Conservation (phyloP, 495 filamentous ascomycete genomes). For the Penicillium coffeae region DNA sequence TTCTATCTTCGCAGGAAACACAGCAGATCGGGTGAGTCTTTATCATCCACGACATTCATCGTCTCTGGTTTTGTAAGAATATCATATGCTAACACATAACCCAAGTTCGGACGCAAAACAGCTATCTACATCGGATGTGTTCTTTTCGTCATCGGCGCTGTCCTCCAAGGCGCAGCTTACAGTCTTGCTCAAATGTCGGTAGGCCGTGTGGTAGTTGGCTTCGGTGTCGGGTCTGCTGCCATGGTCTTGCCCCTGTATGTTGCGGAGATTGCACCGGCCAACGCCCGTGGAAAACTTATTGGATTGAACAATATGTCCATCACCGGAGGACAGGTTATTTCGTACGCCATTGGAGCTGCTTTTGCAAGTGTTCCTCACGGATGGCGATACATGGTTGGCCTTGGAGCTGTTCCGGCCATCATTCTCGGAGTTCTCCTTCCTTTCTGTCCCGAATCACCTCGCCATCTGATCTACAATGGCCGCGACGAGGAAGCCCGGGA, state of each 20-base stretch:
- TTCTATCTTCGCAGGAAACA: constrained; percentile 47
- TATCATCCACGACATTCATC: too few species aligned
- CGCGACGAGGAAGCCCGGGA: constrained; percentile 35
- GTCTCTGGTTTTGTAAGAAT: too few species aligned
- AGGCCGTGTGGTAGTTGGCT: constrained; percentile 48
- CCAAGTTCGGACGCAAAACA: constrained; percentile 43
- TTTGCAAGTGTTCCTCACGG: constrained; percentile 46
- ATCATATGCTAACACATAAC: neutral
- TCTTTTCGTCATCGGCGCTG: constrained; percentile 44
- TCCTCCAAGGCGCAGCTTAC: constrained; percentile 45
- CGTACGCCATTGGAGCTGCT: constrained; percentile 50
- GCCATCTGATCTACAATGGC: constrained; percentile 46
- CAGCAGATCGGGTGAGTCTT: constrained; percentile 37
- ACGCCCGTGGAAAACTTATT: constrained; percentile 52
- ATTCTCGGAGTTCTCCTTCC: constrained; percentile 40
- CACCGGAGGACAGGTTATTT: constrained; percentile 50
- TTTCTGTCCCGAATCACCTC: constrained; percentile 52
- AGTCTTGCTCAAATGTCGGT: constrained; percentile 49
- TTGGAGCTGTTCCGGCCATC: constrained; percentile 48
- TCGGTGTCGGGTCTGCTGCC: constrained; percentile 53
- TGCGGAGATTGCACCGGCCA: constrained; percentile 47
- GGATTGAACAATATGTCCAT: constrained; percentile 56
- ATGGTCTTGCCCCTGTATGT: constrained; percentile 47
- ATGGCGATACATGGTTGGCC: constrained; percentile 53
- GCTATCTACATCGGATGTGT: constrained; percentile 48